Evolutionary conservation across 805 yeast species (phyloP).

Genomic region (Candida oleophila): DNA sequence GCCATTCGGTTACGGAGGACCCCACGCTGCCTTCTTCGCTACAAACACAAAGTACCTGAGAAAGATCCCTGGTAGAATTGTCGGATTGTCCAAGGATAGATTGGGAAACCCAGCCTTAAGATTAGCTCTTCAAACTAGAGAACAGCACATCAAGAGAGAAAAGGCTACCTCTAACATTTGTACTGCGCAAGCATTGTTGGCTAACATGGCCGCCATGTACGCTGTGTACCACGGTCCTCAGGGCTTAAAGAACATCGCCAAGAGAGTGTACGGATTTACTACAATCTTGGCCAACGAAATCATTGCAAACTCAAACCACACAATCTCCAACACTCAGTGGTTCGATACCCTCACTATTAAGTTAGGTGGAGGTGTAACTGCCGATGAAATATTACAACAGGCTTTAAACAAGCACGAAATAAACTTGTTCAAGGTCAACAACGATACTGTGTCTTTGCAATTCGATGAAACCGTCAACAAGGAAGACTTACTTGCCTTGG

Average conservation of each 20-base stretch:
- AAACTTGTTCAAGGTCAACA: conserved; percentile 72
- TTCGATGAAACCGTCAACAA: conserved; percentile 84
- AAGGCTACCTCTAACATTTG: conserved; percentile 97
- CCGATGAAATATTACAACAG: conserved; percentile 53
- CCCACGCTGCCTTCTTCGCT: conserved; percentile 97
- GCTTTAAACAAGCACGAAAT: conserved; percentile 67
- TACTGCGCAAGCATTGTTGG: conserved; percentile 95
- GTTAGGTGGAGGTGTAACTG: conserved; percentile 43
- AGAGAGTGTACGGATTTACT: conserved; percentile 73
- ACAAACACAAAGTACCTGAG: conserved; percentile 78
- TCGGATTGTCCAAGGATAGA: conserved; percentile 90
- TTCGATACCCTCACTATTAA: conserved; percentile 84
- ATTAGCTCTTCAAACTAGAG: conserved; percentile 95
- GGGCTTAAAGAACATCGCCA: conserved; percentile 78
- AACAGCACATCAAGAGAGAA: conserved; percentile 96
- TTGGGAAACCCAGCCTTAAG: conserved; percentile 86
- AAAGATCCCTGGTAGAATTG: conserved; percentile 94
- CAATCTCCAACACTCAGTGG: conserved; percentile 59
- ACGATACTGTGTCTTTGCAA: conserved; percentile 65
- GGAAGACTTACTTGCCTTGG: conserved; percentile 57
- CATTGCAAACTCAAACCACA: conserved; percentile 30
- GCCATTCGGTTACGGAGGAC: conserved; percentile 98
- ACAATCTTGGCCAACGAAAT: conserved; percentile 66
- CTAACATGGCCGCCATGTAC: conserved; percentile 93
- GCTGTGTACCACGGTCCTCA: conserved; percentile 95